phyloP scores from a whole-genome alignment of 2,329 filamentous ascomycete species.

The Penicillium sp. region DNA sequence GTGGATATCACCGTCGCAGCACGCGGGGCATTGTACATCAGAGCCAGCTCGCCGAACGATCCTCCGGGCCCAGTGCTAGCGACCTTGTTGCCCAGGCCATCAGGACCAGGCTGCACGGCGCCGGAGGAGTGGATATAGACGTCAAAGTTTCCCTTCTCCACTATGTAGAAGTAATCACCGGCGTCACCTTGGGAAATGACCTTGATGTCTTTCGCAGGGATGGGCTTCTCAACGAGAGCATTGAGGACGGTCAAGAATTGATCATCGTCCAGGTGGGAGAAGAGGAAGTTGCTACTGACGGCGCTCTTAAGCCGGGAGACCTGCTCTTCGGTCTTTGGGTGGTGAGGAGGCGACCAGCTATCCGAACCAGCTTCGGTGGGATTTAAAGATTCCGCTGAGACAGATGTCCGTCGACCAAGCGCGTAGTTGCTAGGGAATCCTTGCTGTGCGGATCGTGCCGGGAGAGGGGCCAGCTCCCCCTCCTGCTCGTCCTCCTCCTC shows the following conservation, averaged over 20 bases:
- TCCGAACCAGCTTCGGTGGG: conserved; percentile 79
- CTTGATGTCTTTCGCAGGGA: conserved; percentile 85
- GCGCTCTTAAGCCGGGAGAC: conserved; percentile 73
- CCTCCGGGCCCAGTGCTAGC: conserved; percentile 80
- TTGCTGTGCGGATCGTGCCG: conserved; percentile 27
- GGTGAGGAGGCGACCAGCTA: conserved; percentile 85
- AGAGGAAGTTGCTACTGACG: conserved; percentile 88
- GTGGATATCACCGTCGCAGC: conserved; percentile 89
- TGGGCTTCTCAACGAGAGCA: conserved; percentile 89
- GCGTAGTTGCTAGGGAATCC: conserved; percentile 85
- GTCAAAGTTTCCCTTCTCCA: conserved; percentile 87
- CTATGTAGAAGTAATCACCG: conserved; percentile 96
- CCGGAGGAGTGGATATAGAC: conserved; percentile 83
- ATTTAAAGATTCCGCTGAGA: conserved; percentile 94
- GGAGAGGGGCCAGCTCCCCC: conserved; percentile 28
- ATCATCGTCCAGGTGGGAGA: conserved; percentile 91
- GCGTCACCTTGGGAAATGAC: conserved; percentile 95
- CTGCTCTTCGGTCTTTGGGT: conserved; percentile 81
- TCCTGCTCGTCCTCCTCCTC: conserved; percentile 23
- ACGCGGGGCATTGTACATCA: conserved; percentile 98
- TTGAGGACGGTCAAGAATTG: conserved; percentile 84
- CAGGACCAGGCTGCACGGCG: conserved; percentile 71
- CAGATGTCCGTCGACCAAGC: conserved; percentile 87
- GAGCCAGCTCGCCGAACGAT: conserved; percentile 91
- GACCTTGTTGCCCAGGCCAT: conserved; percentile 82